These are phyloP conservation scores for Luvunga scandens DNA, from an alignment of 345 rosid genomes.

Conservation along the genomic window DNA sequence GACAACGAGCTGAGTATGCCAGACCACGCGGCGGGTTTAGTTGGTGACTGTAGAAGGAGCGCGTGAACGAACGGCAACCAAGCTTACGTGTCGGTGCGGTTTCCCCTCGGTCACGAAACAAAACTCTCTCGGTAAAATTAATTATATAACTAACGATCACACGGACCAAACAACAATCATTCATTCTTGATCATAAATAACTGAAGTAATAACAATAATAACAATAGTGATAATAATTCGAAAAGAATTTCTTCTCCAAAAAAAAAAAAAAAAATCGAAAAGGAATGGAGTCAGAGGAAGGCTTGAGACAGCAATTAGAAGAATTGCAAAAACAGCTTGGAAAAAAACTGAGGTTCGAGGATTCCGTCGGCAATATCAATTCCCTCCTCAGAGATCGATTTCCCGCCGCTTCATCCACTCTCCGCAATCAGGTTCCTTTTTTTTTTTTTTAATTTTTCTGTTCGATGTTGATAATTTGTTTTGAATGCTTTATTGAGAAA, in stretches of 20 bases:
- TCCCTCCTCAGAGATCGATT: conserved; percentile 49
- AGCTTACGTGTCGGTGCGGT: not conserved
- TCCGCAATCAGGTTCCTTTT: conserved; percentile 51
- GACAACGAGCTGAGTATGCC: not conserved
- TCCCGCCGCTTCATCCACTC: conserved; percentile 58
- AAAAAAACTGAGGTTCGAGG: conserved; percentile 79
- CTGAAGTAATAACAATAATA: not conserved
- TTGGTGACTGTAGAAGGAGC: not conserved
- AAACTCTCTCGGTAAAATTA: not conserved
- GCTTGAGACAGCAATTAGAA: conserved; percentile 55
- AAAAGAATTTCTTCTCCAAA: too few relatives aligned
- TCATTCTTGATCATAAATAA: not conserved
- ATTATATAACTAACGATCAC: not conserved
- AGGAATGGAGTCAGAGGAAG: conserved; percentile 41
- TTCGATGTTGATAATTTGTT: not conserved
- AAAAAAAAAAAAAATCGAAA: too few relatives aligned
- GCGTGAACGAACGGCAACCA: not conserved
- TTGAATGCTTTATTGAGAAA: not conserved
- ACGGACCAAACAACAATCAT: not conserved
- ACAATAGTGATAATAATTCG: too few relatives aligned
- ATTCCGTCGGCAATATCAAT: conserved; percentile 61
- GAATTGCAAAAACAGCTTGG: conserved; percentile 77
- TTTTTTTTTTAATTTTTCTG: too few relatives aligned
- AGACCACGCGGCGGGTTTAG: not conserved
- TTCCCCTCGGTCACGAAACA: conserved; percentile 27